Conservation (phyloP, 257 asterid genomes). For the Solanum chmielewskii region DNA sequence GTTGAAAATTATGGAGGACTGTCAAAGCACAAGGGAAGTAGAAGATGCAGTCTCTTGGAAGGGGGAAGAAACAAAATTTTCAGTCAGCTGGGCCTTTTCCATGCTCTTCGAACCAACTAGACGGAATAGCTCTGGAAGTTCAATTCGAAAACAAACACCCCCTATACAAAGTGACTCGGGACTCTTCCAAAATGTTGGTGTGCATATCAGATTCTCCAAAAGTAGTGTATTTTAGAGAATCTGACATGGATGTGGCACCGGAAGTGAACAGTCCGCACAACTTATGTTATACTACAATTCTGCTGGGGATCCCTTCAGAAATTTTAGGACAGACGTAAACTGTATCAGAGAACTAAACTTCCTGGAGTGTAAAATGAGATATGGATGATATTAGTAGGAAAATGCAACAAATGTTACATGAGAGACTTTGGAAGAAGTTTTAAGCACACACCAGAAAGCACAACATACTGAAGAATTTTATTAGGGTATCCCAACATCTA, state of each 20-base stretch:
- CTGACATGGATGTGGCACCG: neutral
- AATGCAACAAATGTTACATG: neutral
- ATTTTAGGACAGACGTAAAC: neutral
- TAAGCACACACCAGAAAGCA: neutral
- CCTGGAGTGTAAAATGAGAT: neutral
- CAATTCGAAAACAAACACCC: neutral
- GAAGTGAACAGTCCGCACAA: too few relatives aligned
- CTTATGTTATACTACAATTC: neutral
- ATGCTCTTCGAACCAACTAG: neutral
- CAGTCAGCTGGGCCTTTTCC: neutral
- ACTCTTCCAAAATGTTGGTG: neutral
- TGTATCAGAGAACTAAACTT: neutral
- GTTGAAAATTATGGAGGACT: neutral
- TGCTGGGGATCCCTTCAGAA: neutral
- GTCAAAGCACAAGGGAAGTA: neutral
- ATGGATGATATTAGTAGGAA: neutral
- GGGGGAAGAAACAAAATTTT: neutral
- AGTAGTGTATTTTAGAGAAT: neutral
- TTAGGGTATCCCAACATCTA: slow-evolving; percentile 2
- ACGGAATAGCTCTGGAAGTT: neutral
- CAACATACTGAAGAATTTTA: neutral
- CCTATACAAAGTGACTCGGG: neutral
- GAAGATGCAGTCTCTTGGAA: neutral
- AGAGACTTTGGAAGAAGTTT: neutral
- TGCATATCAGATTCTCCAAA: neutral